Percentiles rank a stretch among this genome's conserved stretches.
These are phyloP conservation scores for Anethum foeniculum DNA, from an alignment of 140 eudicot genomes.

Conservation along the genomic window DNA sequence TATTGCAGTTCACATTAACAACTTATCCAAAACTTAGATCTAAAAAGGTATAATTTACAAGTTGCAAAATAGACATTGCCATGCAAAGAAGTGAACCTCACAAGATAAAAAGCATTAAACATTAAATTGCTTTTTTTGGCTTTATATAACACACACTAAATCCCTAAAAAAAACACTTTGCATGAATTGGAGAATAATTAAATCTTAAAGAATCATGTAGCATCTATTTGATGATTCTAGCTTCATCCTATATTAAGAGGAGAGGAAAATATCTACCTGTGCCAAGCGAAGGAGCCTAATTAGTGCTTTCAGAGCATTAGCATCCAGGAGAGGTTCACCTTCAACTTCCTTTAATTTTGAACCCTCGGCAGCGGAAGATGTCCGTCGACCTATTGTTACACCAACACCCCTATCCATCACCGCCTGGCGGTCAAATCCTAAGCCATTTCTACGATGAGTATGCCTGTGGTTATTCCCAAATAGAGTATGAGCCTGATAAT, in stretches of 20 bases:
- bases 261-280: slow-evolving; percentile 41
- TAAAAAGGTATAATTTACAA: neutral
- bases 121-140: neutral
- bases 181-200: neutral
- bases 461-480: slow-evolving; percentile 85
- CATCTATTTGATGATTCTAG: neutral
- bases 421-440: slow-evolving; percentile 84
- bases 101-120: neutral
- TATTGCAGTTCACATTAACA: neutral
- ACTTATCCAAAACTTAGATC: neutral
- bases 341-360: slow-evolving; percentile 87
- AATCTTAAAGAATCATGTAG: neutral
- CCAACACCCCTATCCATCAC: slow-evolving; percentile 94
- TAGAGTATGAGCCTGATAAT: slow-evolving; percentile 94
- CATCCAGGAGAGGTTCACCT: slow-evolving; percentile 93
- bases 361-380: slow-evolving; percentile 54
- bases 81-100: neutral
- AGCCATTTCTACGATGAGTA: slow-evolving; percentile 53
- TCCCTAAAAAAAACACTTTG: neutral
- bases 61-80: neutral
- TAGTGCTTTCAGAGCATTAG: slow-evolving; percentile 65
- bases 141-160: neutral
- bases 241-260: neutral
- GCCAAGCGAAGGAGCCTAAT: slow-evolving; percentile 84
- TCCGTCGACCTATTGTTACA: slow-evolving; percentile 61